Base-by-base conservation (phyloP, 805 yeast species). In the Candida sonorensis region DNA sequence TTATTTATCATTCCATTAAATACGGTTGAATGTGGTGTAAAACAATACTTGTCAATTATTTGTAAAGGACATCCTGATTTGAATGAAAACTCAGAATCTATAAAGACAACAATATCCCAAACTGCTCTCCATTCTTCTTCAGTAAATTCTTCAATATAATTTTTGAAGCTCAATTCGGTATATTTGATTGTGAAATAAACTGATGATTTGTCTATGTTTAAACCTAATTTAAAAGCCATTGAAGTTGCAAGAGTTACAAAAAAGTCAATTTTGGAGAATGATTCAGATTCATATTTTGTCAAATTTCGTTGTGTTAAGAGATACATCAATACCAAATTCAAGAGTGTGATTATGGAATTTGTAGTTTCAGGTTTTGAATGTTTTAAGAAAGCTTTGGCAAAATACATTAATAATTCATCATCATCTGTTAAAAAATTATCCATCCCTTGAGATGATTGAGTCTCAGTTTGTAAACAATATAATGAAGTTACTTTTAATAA, bases 1-100 rank as follows among this genome's bases (percentile, higher is more conserved):
- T 23, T 16, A 6, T n/a, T 7, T 6, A 23, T 12, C 5, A 12
- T 7, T 13, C 30, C 30, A 19, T 27, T 17, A 7, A 8, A 8
- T 4, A 20, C 9, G 5, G n/a, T 7, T 3, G 10, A 19, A 7
- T 10, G 7, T 6, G 13, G 16, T 3, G 27, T 20, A 6, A 36
- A 27, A 15, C 29, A 24, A 18, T 23, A 25, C 5, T 23, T 14
- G n/a, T 29, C 26, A 3, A 20, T 3, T 3, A 39, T 20, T 20
- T 48, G 21, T 3, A 42, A 37, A 7, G 54, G 53, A 3, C 37
- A 29, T 17, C 56, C 51, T 2, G 55, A 44, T 23, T 36, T 33
- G 30, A 46, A 48, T 11, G 50, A 22, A 15, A 41, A 36, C 15
- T 50, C 42, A 4, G 48, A 36, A 37, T 52, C 56, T 23, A 51